These are phyloP conservation scores for Xylaria palmicola DNA, from an alignment of 495 filamentous ascomycete species.

Conservation along the genomic window DNA sequence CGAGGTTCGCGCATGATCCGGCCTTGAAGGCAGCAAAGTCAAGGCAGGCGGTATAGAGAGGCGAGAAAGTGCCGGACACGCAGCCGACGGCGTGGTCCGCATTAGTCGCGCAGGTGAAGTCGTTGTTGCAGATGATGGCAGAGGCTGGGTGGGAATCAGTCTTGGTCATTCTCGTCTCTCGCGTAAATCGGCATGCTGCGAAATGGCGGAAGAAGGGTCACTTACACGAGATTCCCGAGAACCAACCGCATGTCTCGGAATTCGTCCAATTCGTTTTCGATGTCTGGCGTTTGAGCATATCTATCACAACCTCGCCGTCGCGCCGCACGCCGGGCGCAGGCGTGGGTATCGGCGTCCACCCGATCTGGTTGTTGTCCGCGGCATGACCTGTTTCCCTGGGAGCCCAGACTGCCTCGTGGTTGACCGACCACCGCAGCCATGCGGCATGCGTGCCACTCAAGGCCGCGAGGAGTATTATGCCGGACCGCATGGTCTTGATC, in stretches of 20 bases:
- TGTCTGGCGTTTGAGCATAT: constrained; percentile 14
- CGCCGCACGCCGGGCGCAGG: constrained; percentile 14
- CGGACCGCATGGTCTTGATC: constrained; percentile 15
- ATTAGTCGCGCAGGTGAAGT: constrained; percentile 37
- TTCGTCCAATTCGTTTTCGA: constrained; percentile 30
- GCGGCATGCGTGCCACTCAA: constrained; percentile 18
- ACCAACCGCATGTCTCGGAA: constrained; percentile 37
- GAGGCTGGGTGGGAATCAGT: constrained; percentile 6
- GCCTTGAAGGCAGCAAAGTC: constrained; percentile 29
- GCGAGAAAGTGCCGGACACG: constrained; percentile 14
- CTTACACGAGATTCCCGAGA: constrained; percentile 32
- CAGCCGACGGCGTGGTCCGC: constrained; percentile 35
- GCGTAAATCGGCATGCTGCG: neutral
- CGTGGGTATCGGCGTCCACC: constrained; percentile 30
- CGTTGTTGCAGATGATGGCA: constrained; percentile 1
- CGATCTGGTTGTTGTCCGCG: neutral
- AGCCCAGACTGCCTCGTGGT: constrained; percentile 7
- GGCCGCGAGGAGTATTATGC: constrained; percentile 11
- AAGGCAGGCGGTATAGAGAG: constrained; percentile 37
- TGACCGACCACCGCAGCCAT: constrained; percentile 24
- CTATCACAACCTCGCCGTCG: constrained; percentile 16
- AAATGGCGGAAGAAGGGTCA: neutral
- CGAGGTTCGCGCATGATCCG: constrained; percentile 23
- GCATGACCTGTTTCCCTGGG: constrained; percentile 17
- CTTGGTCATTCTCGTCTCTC: neutral